Conservation (phyloP, 2,329 filamentous ascomycete genomes). For the Penicillium sp. region DNA sequence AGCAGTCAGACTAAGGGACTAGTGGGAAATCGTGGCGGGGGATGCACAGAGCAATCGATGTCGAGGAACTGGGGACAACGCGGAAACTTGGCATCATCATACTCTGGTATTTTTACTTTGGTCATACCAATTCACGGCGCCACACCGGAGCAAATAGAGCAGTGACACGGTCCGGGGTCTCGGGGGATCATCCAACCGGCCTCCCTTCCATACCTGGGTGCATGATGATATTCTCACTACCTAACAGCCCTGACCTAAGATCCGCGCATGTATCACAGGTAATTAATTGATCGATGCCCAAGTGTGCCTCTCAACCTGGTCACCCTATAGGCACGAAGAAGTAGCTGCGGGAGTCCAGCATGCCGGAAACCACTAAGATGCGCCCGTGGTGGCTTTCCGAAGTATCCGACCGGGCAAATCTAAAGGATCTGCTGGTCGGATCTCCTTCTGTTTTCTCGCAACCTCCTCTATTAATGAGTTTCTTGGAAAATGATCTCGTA, state of each 20-base stretch:
- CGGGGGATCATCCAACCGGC: constrained; percentile 1
- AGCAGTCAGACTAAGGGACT: constrained; percentile 14
- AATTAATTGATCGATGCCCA: background rate
- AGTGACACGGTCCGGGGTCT: constrained; percentile 18
- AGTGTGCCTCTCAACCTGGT: background rate
- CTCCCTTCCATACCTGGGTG: background rate
- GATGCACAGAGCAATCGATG: constrained; percentile 20
- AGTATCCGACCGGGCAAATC: constrained; percentile 16
- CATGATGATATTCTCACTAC: background rate
- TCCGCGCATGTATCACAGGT: background rate
- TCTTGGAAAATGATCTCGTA: background rate
- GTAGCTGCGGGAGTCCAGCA: background rate
- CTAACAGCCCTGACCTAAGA: background rate
- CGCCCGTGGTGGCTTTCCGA: constrained; percentile 12
- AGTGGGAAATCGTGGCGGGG: constrained; percentile 30
- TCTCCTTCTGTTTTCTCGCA: background rate
- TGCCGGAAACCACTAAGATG: constrained; percentile 11
- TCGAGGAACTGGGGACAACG: constrained; percentile 11
- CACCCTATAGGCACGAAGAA: background rate
- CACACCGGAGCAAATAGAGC: constrained; percentile 1
- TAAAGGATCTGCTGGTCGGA: constrained; percentile 1
- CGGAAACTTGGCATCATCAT: constrained; percentile 12
- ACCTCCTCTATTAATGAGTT: background rate
- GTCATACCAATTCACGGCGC: background rate
- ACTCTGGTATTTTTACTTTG: background rate